Conservation (phyloP, 768 basidiomycete species). For the Leccinum boreale region DNA sequence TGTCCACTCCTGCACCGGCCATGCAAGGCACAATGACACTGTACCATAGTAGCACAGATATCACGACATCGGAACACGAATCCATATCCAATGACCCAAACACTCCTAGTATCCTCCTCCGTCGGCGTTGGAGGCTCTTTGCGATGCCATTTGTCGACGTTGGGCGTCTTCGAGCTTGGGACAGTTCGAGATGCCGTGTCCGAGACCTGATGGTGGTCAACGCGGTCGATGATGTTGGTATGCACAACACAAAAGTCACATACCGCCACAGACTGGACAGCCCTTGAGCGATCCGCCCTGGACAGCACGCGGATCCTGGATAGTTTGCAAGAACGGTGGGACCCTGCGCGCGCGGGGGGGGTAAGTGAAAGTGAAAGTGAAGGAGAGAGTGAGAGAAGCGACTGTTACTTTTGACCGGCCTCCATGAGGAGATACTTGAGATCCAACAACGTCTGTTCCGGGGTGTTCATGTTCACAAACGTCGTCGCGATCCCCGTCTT, state of each 20-base stretch:
- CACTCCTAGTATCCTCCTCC: constrained; percentile 39
- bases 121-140: constrained; percentile 64
- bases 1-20: neutral
- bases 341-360: constrained; percentile 51
- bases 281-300: constrained; percentile 79
- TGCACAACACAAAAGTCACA: constrained; percentile 1
- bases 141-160: constrained; percentile 85
- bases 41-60: constrained; percentile 9
- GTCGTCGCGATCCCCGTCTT: constrained; percentile 99
- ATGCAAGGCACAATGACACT: constrained; percentile 1
- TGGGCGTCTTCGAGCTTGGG: constrained; percentile 96
- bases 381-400: no score
- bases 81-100: neutral
- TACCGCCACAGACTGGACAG: constrained; percentile 95
- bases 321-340: constrained; percentile 84
- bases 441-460: constrained; percentile 94
- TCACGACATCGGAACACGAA: neutral
- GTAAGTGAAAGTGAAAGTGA: neutral
- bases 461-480: constrained; percentile 97
- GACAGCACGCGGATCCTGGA: constrained; percentile 86
- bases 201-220: constrained; percentile 61
- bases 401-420: constrained; percentile 85
- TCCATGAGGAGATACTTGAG: constrained; percentile 96
- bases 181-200: constrained; percentile 91
- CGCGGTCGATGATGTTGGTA: neutral